These are phyloP conservation scores for Eucalyptus pauciflora DNA, from an alignment of 345 rosid species.

Conservation along the genomic window DNA sequence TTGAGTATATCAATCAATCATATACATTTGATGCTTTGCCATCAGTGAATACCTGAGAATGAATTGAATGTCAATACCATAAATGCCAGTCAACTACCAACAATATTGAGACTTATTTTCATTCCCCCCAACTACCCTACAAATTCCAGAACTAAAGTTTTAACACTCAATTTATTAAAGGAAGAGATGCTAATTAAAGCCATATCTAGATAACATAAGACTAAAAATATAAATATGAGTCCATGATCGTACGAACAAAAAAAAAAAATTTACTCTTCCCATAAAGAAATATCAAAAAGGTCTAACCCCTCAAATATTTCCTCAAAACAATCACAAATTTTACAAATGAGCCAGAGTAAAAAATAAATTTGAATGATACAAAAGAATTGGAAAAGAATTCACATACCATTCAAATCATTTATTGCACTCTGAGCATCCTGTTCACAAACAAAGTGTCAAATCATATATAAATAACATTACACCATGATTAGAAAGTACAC, in stretches of 20 bases:
- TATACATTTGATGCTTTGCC: background rate
- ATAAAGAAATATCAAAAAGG: background rate
- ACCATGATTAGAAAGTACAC: background rate
- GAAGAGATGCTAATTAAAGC: background rate
- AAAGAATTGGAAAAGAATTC: background rate
- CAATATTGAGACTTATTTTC: background rate
- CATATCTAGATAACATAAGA: background rate
- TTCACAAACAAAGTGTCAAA: background rate
- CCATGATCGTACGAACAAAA: background rate
- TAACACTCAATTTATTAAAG: background rate
- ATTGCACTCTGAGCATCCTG: constrained; percentile 94
- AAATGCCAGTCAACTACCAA: background rate
- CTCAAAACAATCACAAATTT: background rate
- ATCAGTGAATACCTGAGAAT: background rate
- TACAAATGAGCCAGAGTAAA: background rate
- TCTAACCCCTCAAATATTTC: background rate
- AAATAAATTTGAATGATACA: background rate
- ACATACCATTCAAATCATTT: constrained; percentile 73
- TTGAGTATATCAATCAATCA: background rate
- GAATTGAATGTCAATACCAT: background rate
- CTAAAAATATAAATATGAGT: background rate
- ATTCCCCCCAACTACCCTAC: background rate
- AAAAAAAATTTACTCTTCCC: background rate
- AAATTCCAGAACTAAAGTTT: background rate
- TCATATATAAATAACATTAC: background rate